Percentiles rank a stretch among this genome's conserved stretches.
These are phyloP conservation scores for Wolfiporia cocos DNA, from an alignment of 1,284 basidiomycete genomes.

Conservation along the genomic window DNA sequence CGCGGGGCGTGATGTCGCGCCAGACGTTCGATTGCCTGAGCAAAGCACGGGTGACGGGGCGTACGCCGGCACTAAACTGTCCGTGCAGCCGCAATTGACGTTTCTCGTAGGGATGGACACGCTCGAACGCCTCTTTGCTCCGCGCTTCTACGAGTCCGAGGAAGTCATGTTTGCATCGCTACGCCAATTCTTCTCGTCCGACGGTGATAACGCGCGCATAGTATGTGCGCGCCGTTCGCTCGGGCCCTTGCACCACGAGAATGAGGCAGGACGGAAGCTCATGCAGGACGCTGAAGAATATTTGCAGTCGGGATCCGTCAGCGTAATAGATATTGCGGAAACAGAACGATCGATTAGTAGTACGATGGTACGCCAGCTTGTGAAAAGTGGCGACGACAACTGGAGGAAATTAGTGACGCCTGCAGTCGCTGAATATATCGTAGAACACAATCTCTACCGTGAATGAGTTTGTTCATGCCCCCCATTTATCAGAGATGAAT, in stretches of 20 bases:
- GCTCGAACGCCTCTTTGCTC: constrained; percentile 76
- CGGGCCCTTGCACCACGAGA: constrained; percentile 5
- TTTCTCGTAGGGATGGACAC: constrained; percentile 78
- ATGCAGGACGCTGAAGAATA: constrained; percentile 41
- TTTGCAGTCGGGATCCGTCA: constrained; percentile 43
- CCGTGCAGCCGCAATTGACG: constrained; percentile 11
- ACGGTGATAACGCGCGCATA: constrained; percentile 59
- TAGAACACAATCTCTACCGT: constrained; percentile 43
- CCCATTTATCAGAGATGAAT: no score
- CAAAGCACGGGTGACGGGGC: background rate
- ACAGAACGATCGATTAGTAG: constrained; percentile 64
- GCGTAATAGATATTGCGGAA: constrained; percentile 54
- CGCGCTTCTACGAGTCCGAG: constrained; percentile 68
- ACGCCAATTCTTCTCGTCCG: constrained; percentile 52
- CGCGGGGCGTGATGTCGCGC: background rate
- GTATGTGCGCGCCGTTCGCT: constrained; percentile 60
- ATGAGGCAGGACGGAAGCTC: constrained; percentile 28
- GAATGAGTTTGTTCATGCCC: background rate
- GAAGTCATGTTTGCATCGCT: constrained; percentile 51
- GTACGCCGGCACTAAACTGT: constrained; percentile 1
- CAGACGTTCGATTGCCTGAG: no score
- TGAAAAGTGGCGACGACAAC: constrained; percentile 29
- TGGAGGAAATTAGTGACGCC: constrained; percentile 38
- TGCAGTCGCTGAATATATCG: constrained; percentile 43
- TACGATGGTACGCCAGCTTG: constrained; percentile 57